phyloP scores from a whole-genome alignment of 352 stramenopile genomes.

The Lagenidium giganteum region DNA sequence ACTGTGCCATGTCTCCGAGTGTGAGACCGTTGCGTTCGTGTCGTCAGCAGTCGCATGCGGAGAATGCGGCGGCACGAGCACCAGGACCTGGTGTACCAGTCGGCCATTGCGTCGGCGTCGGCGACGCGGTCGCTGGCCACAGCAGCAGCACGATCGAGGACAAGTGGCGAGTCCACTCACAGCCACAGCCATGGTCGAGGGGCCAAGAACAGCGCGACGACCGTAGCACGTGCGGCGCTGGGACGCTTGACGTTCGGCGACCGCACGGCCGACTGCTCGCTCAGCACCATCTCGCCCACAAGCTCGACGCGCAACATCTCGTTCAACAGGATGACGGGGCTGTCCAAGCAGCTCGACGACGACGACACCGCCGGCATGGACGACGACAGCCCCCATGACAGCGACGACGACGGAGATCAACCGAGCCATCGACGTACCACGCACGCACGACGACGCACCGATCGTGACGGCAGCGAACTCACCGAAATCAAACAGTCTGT shows the following conservation, averaged over 20 bases:
- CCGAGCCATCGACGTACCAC: neutral
- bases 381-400: conserved; percentile 4
- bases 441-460: neutral
- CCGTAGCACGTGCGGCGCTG: no score
- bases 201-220: no score
- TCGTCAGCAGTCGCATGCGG: neutral
- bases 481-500: conserved; percentile 54
- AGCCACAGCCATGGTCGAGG: no score
- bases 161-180: no score
- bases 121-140: no score
- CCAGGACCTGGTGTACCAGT: no score
- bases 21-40: neutral
- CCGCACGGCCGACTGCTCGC: conserved; percentile 2
- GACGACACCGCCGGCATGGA: neutral
- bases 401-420: conserved; percentile 1
- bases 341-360: neutral
- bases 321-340: conserved; percentile 12
- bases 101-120: no score
- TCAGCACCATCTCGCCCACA: conserved; percentile 22
- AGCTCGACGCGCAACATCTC: conserved; percentile 15
- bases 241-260: no score
- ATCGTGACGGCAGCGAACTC: conserved; percentile 7
- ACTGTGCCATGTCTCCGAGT: no score
- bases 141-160: no score
- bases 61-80: no score